Percentiles rank a stretch among this genome's conserved stretches.
These are phyloP conservation scores for Colletotrichum siamense DNA, from an alignment of 2,329 filamentous ascomycete genomes.

Conservation along the genomic window DNA sequence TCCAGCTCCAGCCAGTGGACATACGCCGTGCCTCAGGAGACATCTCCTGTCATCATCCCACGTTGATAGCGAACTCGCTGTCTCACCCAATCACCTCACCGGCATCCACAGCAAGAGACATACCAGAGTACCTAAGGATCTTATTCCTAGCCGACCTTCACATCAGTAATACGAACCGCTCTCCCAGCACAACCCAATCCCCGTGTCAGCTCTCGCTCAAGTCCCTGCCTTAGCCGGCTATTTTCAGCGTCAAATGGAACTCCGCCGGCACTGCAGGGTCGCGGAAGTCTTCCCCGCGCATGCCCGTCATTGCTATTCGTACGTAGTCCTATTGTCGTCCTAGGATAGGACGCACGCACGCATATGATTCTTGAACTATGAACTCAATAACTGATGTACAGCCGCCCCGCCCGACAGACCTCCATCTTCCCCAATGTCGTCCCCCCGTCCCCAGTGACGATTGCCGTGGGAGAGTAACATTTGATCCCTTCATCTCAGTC, in stretches of 20 bases:
- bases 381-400: not conserved
- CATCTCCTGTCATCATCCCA: not conserved
- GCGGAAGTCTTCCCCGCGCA: not conserved
- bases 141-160: not conserved
- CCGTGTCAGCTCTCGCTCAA: not conserved
- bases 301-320: not conserved
- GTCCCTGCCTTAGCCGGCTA: not conserved
- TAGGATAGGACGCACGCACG: not conserved
- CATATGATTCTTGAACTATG: not conserved
- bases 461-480: not conserved
- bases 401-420: too few species aligned
- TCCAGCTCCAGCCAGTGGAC: not conserved
- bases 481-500: not conserved
- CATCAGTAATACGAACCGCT: slow-evolving; percentile 7
- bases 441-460: not conserved
- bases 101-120: not conserved
- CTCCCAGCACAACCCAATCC: slow-evolving; percentile 5
- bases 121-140: not conserved
- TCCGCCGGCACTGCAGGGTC: not conserved
- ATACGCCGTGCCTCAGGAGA: not conserved
- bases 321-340: not conserved
- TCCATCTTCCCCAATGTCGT: not conserved
- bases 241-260: slow-evolving; percentile 2
- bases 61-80: not conserved
- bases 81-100: not conserved